These are phyloP conservation scores for Arctium lappa DNA, from an alignment of 129 eudicot genomes.

Conservation along the genomic window DNA sequence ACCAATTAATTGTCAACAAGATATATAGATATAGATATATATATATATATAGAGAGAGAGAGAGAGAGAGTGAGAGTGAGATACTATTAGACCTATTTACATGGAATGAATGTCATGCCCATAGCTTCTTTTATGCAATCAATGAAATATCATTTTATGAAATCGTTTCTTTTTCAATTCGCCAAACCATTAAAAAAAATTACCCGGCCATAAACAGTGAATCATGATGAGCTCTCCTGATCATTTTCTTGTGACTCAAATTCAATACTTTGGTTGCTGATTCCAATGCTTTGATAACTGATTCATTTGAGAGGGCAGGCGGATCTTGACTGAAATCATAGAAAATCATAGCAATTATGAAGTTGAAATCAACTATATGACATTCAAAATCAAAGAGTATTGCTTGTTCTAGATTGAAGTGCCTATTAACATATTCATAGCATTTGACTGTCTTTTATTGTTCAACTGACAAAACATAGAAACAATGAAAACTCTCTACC, in stretches of 20 bases:
- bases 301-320: constrained; percentile 73
- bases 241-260: constrained; percentile 71
- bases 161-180: too few relatives aligned
- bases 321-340: too few relatives aligned
- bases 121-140: constrained; percentile 80
- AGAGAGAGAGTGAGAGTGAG: too few relatives aligned
- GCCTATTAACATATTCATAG: not conserved
- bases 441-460: not conserved
- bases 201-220: constrained; percentile 98
- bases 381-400: constrained; percentile 1
- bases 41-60: too few relatives aligned
- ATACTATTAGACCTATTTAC: too few relatives aligned
- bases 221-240: constrained; percentile 97
- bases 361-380: not conserved
- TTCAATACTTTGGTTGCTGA: constrained; percentile 65
- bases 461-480: not conserved
- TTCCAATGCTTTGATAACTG: constrained; percentile 64
- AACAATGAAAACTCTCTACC: not conserved
- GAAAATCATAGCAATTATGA: not conserved
- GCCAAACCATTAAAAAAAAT: too few relatives aligned
- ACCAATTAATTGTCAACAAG: too few relatives aligned
- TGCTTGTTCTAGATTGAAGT: not conserved
- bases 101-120: constrained; percentile 99
- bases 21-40: too few relatives aligned
- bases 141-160: not conserved